Evolutionary conservation across 164 flowering plant genomes (phyloP), one percentile per base, ranked within the genome.

Genomic region (Stephania cephalantha): DNA sequence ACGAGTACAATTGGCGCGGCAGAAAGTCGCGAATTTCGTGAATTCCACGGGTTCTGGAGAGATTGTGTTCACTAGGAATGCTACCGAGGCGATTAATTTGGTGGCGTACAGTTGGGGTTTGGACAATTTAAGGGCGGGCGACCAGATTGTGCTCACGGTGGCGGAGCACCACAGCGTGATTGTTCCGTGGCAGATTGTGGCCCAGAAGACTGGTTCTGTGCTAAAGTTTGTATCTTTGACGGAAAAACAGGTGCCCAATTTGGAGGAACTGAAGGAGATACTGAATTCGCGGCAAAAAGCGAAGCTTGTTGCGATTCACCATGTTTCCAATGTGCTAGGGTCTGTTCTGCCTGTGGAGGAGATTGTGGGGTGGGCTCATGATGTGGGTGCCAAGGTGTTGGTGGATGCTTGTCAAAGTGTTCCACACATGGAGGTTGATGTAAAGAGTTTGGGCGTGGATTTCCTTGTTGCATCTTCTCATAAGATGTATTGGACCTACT

Each of bases 401-500:
- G 83, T 96, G 45, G 99, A 96, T 88, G 99, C 99, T 81, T 96
- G 99, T 82, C 99, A 96, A 85, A 96, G 99, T 90, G 97, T 96
- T 82, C 98, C 99, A 2, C 99, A 96, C 80, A 94, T 94, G 94
- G 87, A 80, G 75, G 98, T 94, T 78, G 92, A 96, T 85, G 99
- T 96, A 44, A 90, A 85, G 79, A 81, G 71, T 68, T 88, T 96
- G 68, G 85, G 81, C 85, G 90, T 84, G 78, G 99, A 96, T 85
- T 96, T 96, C 82, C 91, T 96, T 74, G 99, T 96, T 82, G 99
- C 98, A 73, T 94, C 98, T 72, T 96, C 99, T 55, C 99, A 96
- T 84, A 96, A 96, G 99, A 96, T 96, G 99, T 94, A 97, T 97
- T 91, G 99, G 99, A 86, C 99, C 98, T 87, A 96, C 99, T 88